Evolutionary conservation across 495 filamentous ascomycete species (phyloP).

Genomic region (Xylaria palmicola): DNA sequence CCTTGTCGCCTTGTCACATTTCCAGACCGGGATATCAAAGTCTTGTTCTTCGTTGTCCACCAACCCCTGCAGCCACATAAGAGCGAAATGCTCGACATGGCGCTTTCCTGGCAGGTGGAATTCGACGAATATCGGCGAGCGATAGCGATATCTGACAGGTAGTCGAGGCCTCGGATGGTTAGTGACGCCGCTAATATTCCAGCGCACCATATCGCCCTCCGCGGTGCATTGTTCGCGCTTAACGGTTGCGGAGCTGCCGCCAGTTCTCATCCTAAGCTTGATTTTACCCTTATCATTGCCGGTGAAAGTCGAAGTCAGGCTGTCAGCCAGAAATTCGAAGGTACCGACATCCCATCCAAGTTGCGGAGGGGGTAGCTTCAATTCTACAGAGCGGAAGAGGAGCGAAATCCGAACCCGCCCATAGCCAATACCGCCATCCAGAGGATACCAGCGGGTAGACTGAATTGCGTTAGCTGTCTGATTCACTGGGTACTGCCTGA

Average conservation of each 20-base stretch:
- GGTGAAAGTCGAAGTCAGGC: slow-evolving; percentile 53
- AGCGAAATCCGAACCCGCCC: slow-evolving; percentile 88
- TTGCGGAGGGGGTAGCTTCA: slow-evolving; percentile 73
- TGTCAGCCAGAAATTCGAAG: slow-evolving; percentile 76
- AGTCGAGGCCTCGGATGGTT: slow-evolving; percentile 61
- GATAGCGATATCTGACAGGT: slow-evolving; percentile 85
- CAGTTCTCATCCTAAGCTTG: slow-evolving; percentile 79
- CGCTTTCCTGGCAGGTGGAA: slow-evolving; percentile 70
- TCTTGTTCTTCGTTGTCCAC: slow-evolving; percentile 71
- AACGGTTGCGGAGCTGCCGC: slow-evolving; percentile 76
- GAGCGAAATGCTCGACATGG: slow-evolving; percentile 68
- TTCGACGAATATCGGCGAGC: slow-evolving; percentile 85
- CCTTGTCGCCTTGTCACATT: slow-evolving; percentile 66
- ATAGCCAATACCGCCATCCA: slow-evolving; percentile 69
- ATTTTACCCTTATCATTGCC: slow-evolving; percentile 65
- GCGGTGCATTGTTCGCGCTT: slow-evolving; percentile 54
- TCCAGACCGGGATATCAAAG: slow-evolving; percentile 86
- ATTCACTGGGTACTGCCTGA: slow-evolving; percentile 33
- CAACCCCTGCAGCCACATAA: slow-evolving; percentile 83
- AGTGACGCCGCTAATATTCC: slow-evolving; percentile 61
- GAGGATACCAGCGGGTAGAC: slow-evolving; percentile 54
- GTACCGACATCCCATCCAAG: slow-evolving; percentile 90
- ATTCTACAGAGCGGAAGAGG: slow-evolving; percentile 82
- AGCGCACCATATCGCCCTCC: slow-evolving; percentile 63
- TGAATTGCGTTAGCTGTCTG: slow-evolving; percentile 44